Conservation (phyloP, 352 stramenopile genomes). For the Globisporangium mamillatum region DNA sequence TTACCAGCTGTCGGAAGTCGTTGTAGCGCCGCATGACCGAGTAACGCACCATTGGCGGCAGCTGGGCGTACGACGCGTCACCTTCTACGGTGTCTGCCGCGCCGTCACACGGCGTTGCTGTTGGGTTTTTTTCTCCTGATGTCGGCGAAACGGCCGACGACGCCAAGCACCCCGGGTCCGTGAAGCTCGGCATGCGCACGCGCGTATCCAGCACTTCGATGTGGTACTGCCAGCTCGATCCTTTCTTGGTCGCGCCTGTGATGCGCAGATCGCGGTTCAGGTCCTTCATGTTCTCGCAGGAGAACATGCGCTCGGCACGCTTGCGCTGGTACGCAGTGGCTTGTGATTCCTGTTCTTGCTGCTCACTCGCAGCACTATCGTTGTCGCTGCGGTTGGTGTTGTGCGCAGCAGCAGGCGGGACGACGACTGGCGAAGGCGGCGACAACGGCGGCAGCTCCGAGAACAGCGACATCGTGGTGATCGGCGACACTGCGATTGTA, state of each 20-base stretch:
- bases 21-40: constrained; percentile 79
- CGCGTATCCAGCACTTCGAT: constrained; percentile 77
- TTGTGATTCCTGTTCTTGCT: background rate
- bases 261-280: constrained; percentile 65
- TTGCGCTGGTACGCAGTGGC: constrained; percentile 17
- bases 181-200: constrained; percentile 24
- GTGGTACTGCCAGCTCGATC: constrained; percentile 73
- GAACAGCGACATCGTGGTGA: background rate
- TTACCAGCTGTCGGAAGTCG: constrained; percentile 68
- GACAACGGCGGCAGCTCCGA: background rate
- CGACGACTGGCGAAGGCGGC: background rate
- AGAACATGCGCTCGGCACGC: constrained; percentile 20
- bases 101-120: background rate
- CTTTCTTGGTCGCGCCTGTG: constrained; percentile 65
- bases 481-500: constrained; percentile 6
- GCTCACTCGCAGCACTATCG: background rate
- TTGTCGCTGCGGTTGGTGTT: background rate
- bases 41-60: constrained; percentile 74
- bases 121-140: constrained; percentile 6
- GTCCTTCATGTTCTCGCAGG: constrained; percentile 24
- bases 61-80: constrained; percentile 27
- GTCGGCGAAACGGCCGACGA: constrained; percentile 12
- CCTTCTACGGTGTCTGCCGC: constrained; percentile 1
- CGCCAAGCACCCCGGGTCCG: constrained; percentile 17
- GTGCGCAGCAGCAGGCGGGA: background rate